Conservation (phyloP, 1,284 basidiomycete species). For the Gymnopus androsaceus region DNA sequence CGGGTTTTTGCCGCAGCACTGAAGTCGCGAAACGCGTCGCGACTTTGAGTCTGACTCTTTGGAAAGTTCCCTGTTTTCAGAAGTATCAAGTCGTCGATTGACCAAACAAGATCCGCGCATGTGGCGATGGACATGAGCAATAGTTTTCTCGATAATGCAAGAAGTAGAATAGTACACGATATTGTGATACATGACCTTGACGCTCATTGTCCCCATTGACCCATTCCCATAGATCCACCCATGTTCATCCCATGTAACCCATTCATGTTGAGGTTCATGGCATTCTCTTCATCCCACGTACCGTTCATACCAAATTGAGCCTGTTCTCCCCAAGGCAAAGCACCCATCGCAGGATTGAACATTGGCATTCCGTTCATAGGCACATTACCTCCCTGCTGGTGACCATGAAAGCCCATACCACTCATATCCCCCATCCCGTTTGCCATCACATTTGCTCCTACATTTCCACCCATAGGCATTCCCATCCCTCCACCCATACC, state of each 20-base stretch:
- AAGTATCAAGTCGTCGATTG: too few relatives aligned
- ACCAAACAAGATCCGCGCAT: too few relatives aligned
- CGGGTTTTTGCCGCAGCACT: too few relatives aligned
- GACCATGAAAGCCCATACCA: constrained; percentile 22
- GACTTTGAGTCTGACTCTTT: too few relatives aligned
- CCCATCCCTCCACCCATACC: constrained; percentile 29
- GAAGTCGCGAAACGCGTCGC: too few relatives aligned
- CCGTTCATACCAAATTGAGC: constrained; percentile 35
- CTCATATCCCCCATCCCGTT: constrained; percentile 27
- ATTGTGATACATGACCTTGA: too few relatives aligned
- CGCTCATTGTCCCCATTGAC: constrained; percentile 23
- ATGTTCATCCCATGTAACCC: constrained; percentile 23
- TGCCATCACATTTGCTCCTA: constrained; percentile 29
- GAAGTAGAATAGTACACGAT: too few relatives aligned
- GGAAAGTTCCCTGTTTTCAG: too few relatives aligned
- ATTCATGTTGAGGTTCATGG: constrained; percentile 27
- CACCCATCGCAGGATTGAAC: constrained; percentile 11
- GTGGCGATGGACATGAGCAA: too few relatives aligned
- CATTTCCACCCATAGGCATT: constrained; percentile 46
- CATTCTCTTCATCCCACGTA: constrained; percentile 35
- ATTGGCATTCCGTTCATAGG: constrained; percentile 11
- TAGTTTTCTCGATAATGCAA: too few relatives aligned
- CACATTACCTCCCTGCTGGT: constrained; percentile 8
- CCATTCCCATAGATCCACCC: constrained; percentile 20
- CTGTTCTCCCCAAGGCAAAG: constrained; percentile 36